A percentile compares a stretch with the other conserved stretches of the same genome.
Conservation (phyloP, 2,329 filamentous ascomycete species). For the Helminthosporium solani region DNA sequence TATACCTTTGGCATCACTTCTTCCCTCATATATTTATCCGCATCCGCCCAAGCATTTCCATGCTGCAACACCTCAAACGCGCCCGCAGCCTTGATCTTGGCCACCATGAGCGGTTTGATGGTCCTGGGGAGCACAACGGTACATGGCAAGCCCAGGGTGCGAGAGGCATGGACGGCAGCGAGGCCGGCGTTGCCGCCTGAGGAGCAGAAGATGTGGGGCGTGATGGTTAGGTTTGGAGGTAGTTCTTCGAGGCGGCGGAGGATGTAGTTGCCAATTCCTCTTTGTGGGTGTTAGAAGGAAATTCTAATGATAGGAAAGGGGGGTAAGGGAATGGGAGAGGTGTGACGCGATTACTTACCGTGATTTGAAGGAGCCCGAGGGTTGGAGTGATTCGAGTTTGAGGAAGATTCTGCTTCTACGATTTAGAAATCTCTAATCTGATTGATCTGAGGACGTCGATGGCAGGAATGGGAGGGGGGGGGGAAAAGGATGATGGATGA, state of each 20-base stretch:
- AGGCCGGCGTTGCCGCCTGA: slow-evolving; percentile 84
- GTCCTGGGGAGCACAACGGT: slow-evolving; percentile 73
- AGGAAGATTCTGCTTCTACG: slow-evolving; percentile 70
- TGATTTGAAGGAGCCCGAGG: slow-evolving; percentile 84
- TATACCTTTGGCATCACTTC: slow-evolving; percentile 51
- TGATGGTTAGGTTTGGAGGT: slow-evolving; percentile 26
- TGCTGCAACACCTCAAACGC: slow-evolving; percentile 65
- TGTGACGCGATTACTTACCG: slow-evolving; percentile 37
- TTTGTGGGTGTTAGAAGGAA: slow-evolving; percentile 18
- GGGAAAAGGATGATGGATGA: too few relatives aligned
- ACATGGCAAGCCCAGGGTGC: slow-evolving; percentile 62
- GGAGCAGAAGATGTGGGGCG: slow-evolving; percentile 72
- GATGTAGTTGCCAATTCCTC: slow-evolving; percentile 71
- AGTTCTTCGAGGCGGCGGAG: slow-evolving; percentile 49
- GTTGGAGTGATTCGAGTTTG: slow-evolving; percentile 83
- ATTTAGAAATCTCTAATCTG: slow-evolving; percentile 41
- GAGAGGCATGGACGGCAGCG: slow-evolving; percentile 73
- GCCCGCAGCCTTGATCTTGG: slow-evolving; percentile 68
- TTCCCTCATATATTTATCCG: slow-evolving; percentile 65
- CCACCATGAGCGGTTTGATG: slow-evolving; percentile 69
- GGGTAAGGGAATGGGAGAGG: background rate
- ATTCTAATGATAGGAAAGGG: background rate
- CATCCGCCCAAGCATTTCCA: slow-evolving; percentile 68
- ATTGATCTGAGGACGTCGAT: too few relatives aligned
- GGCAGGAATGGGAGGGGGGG: too few relatives aligned